Percentiles rank a stretch among this genome's conserved stretches.
These are phyloP conservation scores for Globisporangium nodosum DNA, from an alignment of 352 stramenopile species.

Conservation along the genomic window DNA sequence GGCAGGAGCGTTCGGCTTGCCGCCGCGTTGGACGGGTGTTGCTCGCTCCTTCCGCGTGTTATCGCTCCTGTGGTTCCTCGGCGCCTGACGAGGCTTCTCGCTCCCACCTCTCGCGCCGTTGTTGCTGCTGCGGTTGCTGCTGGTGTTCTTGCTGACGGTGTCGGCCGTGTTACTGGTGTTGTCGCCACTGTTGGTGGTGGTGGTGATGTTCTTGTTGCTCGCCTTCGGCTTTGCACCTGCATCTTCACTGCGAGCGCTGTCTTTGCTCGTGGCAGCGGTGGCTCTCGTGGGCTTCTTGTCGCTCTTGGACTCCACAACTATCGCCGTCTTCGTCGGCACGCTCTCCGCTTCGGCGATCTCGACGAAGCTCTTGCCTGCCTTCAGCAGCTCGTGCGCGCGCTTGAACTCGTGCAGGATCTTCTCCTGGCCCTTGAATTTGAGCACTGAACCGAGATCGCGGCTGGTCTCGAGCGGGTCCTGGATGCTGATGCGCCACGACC, in stretches of 20 bases:
- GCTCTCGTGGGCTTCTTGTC: conserved; percentile 5
- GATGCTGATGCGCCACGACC: conserved; percentile 81
- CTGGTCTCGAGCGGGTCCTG: conserved; percentile 76
- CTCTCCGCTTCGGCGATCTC: conserved; percentile 25
- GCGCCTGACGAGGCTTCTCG: not conserved
- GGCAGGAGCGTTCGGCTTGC: not conserved
- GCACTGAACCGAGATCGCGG: conserved; percentile 75
- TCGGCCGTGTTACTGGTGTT: not conserved
- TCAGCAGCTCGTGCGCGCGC: conserved; percentile 47
- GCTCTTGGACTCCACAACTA: conserved; percentile 4
- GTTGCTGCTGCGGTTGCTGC: too few species aligned
- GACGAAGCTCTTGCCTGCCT: conserved; percentile 43
- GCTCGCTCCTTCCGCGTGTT: too few species aligned
- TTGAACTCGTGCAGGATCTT: conserved; percentile 59
- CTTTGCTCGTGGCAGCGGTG: not conserved
- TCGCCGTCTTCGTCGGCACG: conserved; percentile 1
- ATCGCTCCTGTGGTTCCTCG: not conserved
- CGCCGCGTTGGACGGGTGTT: too few species aligned
- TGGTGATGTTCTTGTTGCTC: not conserved
- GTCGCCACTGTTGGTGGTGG: too few species aligned
- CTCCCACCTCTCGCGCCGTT: not conserved
- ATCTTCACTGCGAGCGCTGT: not conserved
- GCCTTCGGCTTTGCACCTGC: too few species aligned
- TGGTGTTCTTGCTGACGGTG: not conserved
- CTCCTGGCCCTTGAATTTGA: conserved; percentile 62